Conservation (phyloP, 768 basidiomycete species). For the Pleurotus pulmonarius region DNA sequence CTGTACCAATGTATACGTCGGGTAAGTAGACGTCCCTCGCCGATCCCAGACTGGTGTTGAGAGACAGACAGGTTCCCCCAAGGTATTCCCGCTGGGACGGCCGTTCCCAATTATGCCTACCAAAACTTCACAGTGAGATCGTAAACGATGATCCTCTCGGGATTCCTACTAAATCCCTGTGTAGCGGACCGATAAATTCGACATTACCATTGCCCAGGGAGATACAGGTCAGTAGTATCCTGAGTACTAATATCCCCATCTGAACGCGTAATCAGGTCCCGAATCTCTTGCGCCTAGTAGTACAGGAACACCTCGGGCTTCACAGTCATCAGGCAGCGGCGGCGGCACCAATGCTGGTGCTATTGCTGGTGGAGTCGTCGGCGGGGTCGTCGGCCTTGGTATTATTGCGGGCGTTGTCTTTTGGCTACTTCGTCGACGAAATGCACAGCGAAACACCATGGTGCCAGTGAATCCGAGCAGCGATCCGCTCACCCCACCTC, state of each 20-base stretch:
- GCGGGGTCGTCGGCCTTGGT: constrained; percentile 45
- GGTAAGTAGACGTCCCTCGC: constrained; percentile 21
- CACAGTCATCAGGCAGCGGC: neutral
- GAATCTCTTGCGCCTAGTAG: constrained; percentile 28
- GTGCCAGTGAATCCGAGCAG: constrained; percentile 2
- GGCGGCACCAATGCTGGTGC: constrained; percentile 35
- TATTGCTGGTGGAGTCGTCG: constrained; percentile 66
- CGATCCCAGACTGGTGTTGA: neutral
- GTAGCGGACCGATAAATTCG: constrained; percentile 28
- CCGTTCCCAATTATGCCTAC: constrained; percentile 50
- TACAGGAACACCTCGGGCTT: neutral
- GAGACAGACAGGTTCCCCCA: constrained; percentile 26
- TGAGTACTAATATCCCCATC: neutral
- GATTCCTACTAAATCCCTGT: neutral
- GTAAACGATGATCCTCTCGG: no score
- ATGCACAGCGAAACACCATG: constrained; percentile 13
- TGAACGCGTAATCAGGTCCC: constrained; percentile 14
- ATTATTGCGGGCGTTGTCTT: constrained; percentile 31
- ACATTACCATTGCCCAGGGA: constrained; percentile 24
- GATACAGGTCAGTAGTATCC: constrained; percentile 16
- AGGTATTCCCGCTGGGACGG: constrained; percentile 36
- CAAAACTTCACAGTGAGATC: constrained; percentile 33
- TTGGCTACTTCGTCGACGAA: constrained; percentile 25
- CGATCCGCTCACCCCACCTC: constrained; percentile 4
- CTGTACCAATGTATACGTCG: constrained; percentile 37